These are phyloP conservation scores for Acer negundo DNA, from an alignment of 345 rosid genomes.

Conservation along the genomic window DNA sequence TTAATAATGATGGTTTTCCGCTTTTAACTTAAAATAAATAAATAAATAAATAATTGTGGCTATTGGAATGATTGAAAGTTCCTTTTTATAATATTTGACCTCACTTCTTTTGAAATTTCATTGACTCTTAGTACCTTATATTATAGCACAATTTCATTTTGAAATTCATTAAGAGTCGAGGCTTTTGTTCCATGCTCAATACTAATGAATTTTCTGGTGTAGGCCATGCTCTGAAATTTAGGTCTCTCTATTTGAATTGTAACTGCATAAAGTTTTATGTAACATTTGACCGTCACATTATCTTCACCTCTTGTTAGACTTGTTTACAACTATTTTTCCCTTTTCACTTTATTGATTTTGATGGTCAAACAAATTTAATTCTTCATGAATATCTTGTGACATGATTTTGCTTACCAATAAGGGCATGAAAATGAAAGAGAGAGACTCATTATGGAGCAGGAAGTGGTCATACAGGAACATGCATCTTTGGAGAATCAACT, in stretches of 20 bases:
- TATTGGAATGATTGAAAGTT: background rate
- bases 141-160: background rate
- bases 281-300: background rate
- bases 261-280: background rate
- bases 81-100: background rate
- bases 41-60: too few relatives aligned
- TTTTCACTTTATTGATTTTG: background rate
- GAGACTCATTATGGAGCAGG: constrained; percentile 82
- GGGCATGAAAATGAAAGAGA: constrained; percentile 77
- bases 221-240: too few relatives aligned
- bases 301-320: background rate
- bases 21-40: background rate
- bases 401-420: constrained; percentile 37
- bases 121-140: background rate
- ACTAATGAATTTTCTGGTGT: too few relatives aligned
- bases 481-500: constrained; percentile 78
- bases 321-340: background rate
- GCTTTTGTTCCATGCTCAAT: too few relatives aligned
- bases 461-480: constrained; percentile 66
- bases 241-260: too few relatives aligned
- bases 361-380: constrained; percentile 9
- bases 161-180: too few relatives aligned
- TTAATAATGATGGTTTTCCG: background rate
- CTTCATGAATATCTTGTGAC: background rate
- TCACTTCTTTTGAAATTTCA: too few relatives aligned